These are phyloP conservation scores for Oryza meyeriana DNA, from an alignment of 176 grass and related monocot species.

Conservation along the genomic window DNA sequence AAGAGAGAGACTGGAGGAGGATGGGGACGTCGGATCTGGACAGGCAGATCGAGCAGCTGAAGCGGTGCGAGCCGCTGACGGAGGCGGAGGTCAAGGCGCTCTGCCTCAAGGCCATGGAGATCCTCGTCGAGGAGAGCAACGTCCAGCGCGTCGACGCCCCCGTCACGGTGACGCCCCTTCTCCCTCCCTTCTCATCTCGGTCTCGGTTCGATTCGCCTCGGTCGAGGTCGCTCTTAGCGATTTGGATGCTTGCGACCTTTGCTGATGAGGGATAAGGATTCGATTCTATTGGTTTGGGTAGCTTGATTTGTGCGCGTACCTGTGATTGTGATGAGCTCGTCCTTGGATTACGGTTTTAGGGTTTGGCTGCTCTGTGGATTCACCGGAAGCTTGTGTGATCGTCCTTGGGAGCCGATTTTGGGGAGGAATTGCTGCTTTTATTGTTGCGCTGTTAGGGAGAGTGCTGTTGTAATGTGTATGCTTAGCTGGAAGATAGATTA, in stretches of 20 bases:
- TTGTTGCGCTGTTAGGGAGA: not conserved
- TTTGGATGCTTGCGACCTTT: not conserved
- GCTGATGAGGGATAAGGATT: not conserved
- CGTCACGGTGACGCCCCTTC: constrained; percentile 55
- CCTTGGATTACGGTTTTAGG: not conserved
- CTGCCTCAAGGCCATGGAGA: constrained; percentile 99
- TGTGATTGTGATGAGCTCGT: not conserved
- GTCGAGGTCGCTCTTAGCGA: not conserved
- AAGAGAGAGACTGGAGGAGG: not conserved
- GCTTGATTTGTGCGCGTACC: not conserved
- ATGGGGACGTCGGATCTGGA: constrained; percentile 86
- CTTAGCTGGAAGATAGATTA: not conserved
- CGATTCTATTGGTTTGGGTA: not conserved
- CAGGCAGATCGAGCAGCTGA: constrained; percentile 97
- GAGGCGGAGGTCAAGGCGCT: constrained; percentile 98
- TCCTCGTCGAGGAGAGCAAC: constrained; percentile 99
- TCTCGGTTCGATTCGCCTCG: not conserved
- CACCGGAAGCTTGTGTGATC: not conserved
- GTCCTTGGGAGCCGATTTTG: not conserved
- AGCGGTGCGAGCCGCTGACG: constrained; percentile 91
- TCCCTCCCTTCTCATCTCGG: not conserved
- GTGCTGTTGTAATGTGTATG: not conserved
- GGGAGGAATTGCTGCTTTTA: not conserved
- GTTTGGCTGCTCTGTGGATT: not conserved
- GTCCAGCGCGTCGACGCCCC: constrained; percentile 94